Evolutionary conservation across 2,329 filamentous ascomycete species (phyloP), one percentile per base, ranked within the genome.

Genomic region (Venturia nashicola): DNA sequence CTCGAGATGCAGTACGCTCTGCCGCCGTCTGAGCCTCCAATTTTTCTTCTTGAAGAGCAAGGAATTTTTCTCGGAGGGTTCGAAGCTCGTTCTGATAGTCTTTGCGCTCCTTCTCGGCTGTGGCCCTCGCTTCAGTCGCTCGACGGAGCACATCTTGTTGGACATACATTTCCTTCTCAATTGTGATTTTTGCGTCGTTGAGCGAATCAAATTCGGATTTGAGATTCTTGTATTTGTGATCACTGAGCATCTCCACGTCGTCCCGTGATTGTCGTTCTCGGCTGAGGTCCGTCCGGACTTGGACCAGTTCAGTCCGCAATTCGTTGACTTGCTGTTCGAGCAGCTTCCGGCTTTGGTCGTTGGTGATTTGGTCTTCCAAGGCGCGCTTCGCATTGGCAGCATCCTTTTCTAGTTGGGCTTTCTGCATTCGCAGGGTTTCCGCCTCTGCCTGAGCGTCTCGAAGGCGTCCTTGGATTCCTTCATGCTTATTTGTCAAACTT

Each of bases 161-260:
- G 5, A 90, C 88, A 72, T 97, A 97, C 73, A 99, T 87, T 75
- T 97, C 93, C 74, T 97, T 97, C 75, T 99, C 93, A 67, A 99
- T 96, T 59, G 87, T 96, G 70, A 97, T 96, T 75, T 99, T 99
- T 36, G 91, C 87, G 67, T 97, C 91, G 70, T 96, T 96, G 42
- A 97, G 81, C 42, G 85, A 84, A 61, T 95, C 87, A 69, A 86
- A 96, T 68, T 97, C 91, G 34, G 92, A 86, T 72, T 92, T 87
- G 66, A 99, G 80, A 61, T 87, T 85, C 55, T 89, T 81, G 70
- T 87, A 90, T 72, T 94, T 95, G 76, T 96, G 92, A 69, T 97
- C 91, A 5, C 90, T 86, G 65, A 97, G 87, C 68, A 96, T 85
- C 67, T 93, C 87, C 34, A 97, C 91, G 71, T 99, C 94, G 68